Evolutionary conservation across 164 flowering plant genomes (phyloP).

Genomic region (Macadamia tetraphylla): DNA sequence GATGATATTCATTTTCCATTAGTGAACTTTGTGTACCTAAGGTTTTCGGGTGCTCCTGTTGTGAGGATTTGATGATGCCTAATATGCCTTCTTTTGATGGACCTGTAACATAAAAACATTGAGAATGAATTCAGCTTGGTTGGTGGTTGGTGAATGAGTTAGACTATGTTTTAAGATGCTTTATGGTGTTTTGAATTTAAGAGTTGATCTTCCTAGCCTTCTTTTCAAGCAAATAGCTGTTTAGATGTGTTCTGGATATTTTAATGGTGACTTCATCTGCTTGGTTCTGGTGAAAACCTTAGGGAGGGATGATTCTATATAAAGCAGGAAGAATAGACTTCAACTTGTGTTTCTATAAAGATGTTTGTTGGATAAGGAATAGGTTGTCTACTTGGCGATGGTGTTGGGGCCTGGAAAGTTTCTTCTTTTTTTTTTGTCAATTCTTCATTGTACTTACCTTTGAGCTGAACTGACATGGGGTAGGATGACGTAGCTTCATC

Average conservation of each 20-base stretch:
- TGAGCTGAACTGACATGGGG: slow-evolving; percentile 3
- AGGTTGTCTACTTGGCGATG: background rate
- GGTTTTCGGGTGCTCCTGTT: slow-evolving; percentile 10
- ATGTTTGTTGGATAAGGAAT: too few species aligned
- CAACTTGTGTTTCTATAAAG: background rate
- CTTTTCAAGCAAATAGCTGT: too few species aligned
- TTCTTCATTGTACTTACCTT: slow-evolving; percentile 26
- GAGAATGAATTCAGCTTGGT: background rate
- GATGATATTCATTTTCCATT: slow-evolving; percentile 40
- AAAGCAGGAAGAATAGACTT: background rate
- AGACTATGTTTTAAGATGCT: background rate
- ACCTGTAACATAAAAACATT: slow-evolving; percentile 16
- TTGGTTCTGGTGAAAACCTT: background rate
- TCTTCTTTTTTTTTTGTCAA: background rate
- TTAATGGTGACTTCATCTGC: background rate
- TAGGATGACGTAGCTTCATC: slow-evolving; percentile 18
- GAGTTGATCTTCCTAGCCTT: too few species aligned
- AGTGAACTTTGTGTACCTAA: slow-evolving; percentile 24
- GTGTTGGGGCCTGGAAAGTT: background rate
- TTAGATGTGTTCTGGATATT: background rate
- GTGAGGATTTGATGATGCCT: slow-evolving; percentile 4
- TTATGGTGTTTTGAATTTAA: background rate
- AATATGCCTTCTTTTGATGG: slow-evolving; percentile 11
- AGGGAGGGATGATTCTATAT: background rate
- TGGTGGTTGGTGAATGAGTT: background rate